Evolutionary conservation across 352 stramenopile species (phyloP).

Genomic region (Phytophthora sansomeana): DNA sequence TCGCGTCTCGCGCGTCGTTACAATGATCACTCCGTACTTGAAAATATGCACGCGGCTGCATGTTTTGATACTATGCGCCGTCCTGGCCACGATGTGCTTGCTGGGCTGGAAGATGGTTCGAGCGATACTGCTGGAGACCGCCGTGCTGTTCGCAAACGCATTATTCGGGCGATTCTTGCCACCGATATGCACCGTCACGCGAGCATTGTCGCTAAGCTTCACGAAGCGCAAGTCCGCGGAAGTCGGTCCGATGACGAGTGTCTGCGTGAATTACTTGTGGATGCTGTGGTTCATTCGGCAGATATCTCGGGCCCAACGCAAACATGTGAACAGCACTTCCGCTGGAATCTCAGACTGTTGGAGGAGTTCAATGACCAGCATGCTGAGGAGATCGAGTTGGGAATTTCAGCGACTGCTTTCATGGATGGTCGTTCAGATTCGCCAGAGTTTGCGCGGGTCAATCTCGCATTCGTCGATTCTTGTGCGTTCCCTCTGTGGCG

Average conservation of each 20-base stretch:
- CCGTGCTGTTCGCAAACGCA: conserved; percentile 63
- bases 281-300: conserved; percentile 80
- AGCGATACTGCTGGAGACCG: conserved; percentile 28
- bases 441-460: conserved; percentile 74
- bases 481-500: conserved; percentile 88
- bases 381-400: conserved; percentile 69
- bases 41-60: conserved; percentile 88
- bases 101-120: conserved; percentile 41
- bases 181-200: conserved; percentile 88
- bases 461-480: conserved; percentile 85
- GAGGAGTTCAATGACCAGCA: conserved; percentile 89
- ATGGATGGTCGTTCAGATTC: conserved; percentile 76
- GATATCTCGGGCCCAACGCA: conserved; percentile 84
- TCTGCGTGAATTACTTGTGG: conserved; percentile 72
- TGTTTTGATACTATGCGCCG: conserved; percentile 85
- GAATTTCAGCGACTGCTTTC: conserved; percentile 74
- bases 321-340: conserved; percentile 55
- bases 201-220: conserved; percentile 70
- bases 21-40: conserved; percentile 89
- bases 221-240: conserved; percentile 69
- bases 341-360: conserved; percentile 72
- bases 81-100: conserved; percentile 75
- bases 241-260: conserved; percentile 61
- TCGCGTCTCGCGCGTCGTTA: conserved; percentile 86
- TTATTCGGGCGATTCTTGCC: conserved; percentile 82